Percentiles rank a stretch among this genome's conserved stretches.
Conservation (phyloP, 2,329 filamentous ascomycete genomes). For the Rutstroemia sp. region DNA sequence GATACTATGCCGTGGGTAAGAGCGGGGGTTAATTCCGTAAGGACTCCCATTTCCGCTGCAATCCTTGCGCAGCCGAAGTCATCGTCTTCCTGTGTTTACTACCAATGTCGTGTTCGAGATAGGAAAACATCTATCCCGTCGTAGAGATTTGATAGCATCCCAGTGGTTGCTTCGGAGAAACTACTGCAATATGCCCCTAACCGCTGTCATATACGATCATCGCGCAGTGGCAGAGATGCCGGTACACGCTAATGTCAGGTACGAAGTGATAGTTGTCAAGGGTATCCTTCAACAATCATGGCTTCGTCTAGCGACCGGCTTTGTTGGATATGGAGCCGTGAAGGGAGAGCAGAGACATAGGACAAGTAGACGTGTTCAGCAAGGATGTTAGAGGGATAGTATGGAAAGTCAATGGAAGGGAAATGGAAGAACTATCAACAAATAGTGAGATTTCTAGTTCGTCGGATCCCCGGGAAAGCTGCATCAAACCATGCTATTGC, state of each 20-base stretch:
- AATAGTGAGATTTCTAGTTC: background rate
- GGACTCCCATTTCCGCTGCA: background rate
- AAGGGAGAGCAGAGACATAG: background rate
- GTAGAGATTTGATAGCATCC: background rate
- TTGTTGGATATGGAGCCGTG: constrained; percentile 12
- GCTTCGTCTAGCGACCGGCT: constrained; percentile 8
- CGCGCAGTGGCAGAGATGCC: constrained; percentile 6
- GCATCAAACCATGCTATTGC: constrained; percentile 7
- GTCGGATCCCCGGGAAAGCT: constrained; percentile 6
- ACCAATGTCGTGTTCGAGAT: constrained; percentile 2
- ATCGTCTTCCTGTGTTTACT: background rate
- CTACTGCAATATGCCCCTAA: constrained; percentile 4
- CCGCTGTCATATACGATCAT: constrained; percentile 12
- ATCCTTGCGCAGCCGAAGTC: background rate
- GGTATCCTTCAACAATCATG: background rate
- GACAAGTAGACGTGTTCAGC: background rate
- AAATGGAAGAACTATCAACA: background rate
- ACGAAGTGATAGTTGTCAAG: constrained; percentile 10
- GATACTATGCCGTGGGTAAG: background rate
- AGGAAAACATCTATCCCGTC: background rate
- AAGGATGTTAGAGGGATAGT: background rate
- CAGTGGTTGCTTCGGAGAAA: background rate
- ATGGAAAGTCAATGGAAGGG: background rate
- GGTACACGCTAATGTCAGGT: constrained; percentile 19
- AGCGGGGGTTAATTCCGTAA: background rate